Evolutionary conservation across 805 yeast genomes (phyloP).

Genomic region (Vanderwaltozyma verrucispora): DNA sequence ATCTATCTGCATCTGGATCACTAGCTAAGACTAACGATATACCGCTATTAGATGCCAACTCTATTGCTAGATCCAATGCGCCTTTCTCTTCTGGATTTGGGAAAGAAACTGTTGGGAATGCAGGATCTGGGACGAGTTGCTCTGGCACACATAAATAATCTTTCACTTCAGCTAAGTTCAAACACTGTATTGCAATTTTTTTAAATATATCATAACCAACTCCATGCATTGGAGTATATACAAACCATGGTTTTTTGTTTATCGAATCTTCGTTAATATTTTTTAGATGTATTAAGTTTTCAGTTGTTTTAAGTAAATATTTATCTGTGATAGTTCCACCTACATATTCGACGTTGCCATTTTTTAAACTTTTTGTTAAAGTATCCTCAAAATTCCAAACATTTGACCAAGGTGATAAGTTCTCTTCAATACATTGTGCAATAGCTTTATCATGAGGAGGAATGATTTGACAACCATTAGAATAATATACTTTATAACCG

Average conservation of each 20-base stretch:
- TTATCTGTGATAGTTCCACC: conserved; percentile 33
- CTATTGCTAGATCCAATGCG: conserved; percentile 66
- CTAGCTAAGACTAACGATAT: conserved; percentile 64
- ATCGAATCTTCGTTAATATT: background rate
- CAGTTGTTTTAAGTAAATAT: conserved; percentile 32
- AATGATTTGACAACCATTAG: conserved; percentile 90
- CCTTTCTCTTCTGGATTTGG: conserved; percentile 97
- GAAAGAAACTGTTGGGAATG: conserved; percentile 73
- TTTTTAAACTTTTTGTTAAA: conserved; percentile 21
- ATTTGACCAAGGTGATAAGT: conserved; percentile 48
- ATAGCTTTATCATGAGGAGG: conserved; percentile 81
- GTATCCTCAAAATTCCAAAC: conserved; percentile 40
- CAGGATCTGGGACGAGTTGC: conserved; percentile 74
- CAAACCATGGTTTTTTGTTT: conserved; percentile 34
- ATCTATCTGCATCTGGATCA: conserved; percentile 97
- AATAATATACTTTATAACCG: conserved; percentile 91
- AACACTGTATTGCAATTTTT: conserved; percentile 22
- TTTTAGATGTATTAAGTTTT: conserved; percentile 26
- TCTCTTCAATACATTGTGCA: conserved; percentile 49
- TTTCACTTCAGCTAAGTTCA: conserved; percentile 30
- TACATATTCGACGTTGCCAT: conserved; percentile 29
- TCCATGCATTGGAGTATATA: conserved; percentile 95
- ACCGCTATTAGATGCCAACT: conserved; percentile 37
- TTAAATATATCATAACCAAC: conserved; percentile 64
- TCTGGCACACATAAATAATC: conserved; percentile 38